Base-by-base conservation (phyloP, 108 stramenopile genomes). In the Cyclostephanos tholiformis region DNA sequence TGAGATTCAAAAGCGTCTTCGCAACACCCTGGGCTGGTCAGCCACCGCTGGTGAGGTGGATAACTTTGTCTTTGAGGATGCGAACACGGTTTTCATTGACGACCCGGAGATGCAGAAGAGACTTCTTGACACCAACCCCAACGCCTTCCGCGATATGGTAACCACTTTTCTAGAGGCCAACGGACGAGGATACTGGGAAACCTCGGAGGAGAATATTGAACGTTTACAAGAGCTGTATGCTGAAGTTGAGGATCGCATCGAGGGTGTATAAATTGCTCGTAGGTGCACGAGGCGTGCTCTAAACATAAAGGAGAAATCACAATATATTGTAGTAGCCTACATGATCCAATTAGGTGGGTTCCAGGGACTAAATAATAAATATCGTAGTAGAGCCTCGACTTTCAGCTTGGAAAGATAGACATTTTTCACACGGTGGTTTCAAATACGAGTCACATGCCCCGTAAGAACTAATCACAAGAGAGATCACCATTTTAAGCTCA, bases 41-140 rank as follows among this genome's bases (percentile, higher is more conserved):
- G 97, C 97, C 23, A 98, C 97, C 52, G 96, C 96, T 53, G 97
- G 96, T 30, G 97, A 97, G 75, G 97, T 97, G 22, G 97, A 98
- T 79, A 98, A 98, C 92, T 98, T 98, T 76, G 96, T 98, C 68
- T 98, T 96, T 72, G 97, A 98, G 75, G 97, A 98, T 83, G 97
- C 97, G 63, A 98, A 98, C 86, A 82, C 85, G 80, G 88, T 88
- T 39, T 97, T 97, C 85, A 98, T 98, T 83, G 88, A 97, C 39
- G 97, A 98, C 75, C 84, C 90, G 51, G 95, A 95, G 69, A 98
- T 98, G 97, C 94, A 96, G 77, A 75, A 94, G 70, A 88, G 96
- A 29, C 85, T 98, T 50, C 88, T 97, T 64, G 86, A 98, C 63
- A 96, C 93, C 51, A 97, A 98, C 89, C 96, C 96, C 59, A 97